phyloP scores from a whole-genome alignment of 805 yeast species.

The Priceomyces carsonii region DNA sequence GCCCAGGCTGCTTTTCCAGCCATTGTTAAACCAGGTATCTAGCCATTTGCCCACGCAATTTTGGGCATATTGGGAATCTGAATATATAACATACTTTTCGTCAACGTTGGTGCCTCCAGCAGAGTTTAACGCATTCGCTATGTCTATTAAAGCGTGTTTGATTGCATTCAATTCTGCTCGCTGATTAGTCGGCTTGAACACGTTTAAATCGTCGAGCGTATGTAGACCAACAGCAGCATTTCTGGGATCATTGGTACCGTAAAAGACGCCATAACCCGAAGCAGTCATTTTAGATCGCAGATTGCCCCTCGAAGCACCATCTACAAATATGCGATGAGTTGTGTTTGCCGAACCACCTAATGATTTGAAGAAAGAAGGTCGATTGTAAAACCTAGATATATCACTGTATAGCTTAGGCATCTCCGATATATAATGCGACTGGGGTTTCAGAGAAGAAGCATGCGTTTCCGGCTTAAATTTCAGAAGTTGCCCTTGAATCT shows the following conservation, averaged over 20 bases:
- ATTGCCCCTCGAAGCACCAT: constrained; percentile 73
- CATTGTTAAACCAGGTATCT: constrained; percentile 54
- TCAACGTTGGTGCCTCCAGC: constrained; percentile 13
- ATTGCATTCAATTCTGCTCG: constrained; percentile 79
- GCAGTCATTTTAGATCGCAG: constrained; percentile 37
- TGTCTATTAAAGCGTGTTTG: constrained; percentile 49
- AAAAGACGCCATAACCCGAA: constrained; percentile 80
- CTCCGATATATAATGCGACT: neutral
- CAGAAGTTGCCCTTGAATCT: too few relatives aligned
- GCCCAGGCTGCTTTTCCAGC: constrained; percentile 51
- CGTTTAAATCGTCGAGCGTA: constrained; percentile 18
- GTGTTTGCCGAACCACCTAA: neutral
- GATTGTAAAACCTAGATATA: neutral
- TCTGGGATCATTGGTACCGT: constrained; percentile 53
- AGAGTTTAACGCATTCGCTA: constrained; percentile 31
- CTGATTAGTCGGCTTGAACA: constrained; percentile 63
- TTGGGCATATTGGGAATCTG: constrained; percentile 74
- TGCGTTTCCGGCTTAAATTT: too few relatives aligned
- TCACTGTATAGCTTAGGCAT: neutral
- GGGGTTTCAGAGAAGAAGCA: too few relatives aligned
- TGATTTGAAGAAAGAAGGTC: neutral
- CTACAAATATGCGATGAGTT: constrained; percentile 55
- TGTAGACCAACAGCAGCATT: constrained; percentile 56
- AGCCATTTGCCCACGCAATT: constrained; percentile 61
- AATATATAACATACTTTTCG: constrained; percentile 43